Evolutionary conservation across 106 monocot species (phyloP).

Genomic region (Hemerocallis citrina): DNA sequence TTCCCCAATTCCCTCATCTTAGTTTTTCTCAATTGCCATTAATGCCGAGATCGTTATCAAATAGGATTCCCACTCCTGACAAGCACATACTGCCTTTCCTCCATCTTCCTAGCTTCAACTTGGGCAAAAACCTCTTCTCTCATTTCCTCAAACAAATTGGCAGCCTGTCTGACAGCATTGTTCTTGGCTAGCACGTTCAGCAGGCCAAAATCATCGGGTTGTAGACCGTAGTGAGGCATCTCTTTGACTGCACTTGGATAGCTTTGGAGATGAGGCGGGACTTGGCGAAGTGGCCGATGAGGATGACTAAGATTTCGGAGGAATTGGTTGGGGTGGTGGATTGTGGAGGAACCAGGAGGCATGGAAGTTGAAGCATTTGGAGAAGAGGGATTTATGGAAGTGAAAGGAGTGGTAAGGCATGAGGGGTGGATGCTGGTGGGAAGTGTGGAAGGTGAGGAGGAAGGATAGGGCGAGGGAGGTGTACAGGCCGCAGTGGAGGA

Average conservation of each 20-base stretch:
- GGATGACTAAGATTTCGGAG: constrained; percentile 47
- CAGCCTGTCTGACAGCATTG: constrained; percentile 63
- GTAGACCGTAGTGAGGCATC: constrained; percentile 47
- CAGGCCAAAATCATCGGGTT: constrained; percentile 53
- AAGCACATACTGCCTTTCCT: constrained; percentile 60
- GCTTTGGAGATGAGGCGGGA: constrained; percentile 43
- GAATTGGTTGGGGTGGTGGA: constrained; percentile 39
- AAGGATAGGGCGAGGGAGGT: constrained; percentile 45
- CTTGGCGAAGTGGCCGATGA: constrained; percentile 60
- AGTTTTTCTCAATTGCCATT: too few relatives aligned
- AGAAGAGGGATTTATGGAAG: constrained; percentile 58
- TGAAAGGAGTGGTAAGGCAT: constrained; percentile 46
- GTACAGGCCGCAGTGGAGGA: constrained; percentile 34
- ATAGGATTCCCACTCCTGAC: too few relatives aligned
- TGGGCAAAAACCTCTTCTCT: constrained; percentile 45
- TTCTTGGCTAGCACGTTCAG: constrained; percentile 87
- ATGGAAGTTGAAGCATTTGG: constrained; percentile 24
- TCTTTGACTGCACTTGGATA: constrained; percentile 66
- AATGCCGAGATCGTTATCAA: too few relatives aligned
- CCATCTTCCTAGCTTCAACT: constrained; percentile 59
- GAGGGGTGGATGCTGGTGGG: constrained; percentile 40
- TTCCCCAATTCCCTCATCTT: too few relatives aligned
- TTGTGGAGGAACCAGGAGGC: constrained; percentile 31
- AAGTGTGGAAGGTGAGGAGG: constrained; percentile 40
- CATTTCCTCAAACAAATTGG: constrained; percentile 69